phyloP scores from a whole-genome alignment of 345 rosid species.

The Salix brachista region DNA sequence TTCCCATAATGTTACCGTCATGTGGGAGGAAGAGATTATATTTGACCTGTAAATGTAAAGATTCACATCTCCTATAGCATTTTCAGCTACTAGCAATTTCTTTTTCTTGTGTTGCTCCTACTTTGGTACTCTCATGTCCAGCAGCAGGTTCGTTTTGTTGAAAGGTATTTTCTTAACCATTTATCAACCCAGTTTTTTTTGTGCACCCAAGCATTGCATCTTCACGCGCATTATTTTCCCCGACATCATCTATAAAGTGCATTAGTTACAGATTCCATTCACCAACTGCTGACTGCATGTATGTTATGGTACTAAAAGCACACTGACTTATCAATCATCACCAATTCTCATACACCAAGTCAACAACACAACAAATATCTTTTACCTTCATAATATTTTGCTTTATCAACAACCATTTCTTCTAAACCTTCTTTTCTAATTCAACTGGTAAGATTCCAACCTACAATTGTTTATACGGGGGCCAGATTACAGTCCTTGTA shows the following conservation, averaged over 20 bases:
- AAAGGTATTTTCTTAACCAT: background rate
- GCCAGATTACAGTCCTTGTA: background rate
- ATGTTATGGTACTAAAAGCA: background rate
- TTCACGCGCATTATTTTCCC: background rate
- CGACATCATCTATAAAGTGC: too few species aligned
- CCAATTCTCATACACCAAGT: background rate
- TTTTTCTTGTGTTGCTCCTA: background rate
- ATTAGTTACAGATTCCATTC: too few species aligned
- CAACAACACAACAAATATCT: background rate
- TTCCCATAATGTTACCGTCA: background rate
- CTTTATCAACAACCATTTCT: background rate
- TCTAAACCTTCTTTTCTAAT: background rate
- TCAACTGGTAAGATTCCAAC: background rate
- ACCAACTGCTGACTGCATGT: background rate
- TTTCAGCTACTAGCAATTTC: background rate
- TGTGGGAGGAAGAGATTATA: background rate
- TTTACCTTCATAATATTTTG: background rate
- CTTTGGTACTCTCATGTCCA: background rate
- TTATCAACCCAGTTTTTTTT: background rate
- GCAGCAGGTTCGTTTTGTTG: background rate
- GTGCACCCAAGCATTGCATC: background rate
- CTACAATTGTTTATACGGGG: too few species aligned
- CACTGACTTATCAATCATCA: too few species aligned
- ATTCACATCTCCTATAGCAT: too few species aligned
- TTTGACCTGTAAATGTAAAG: background rate